Conservation (phyloP, 2,329 filamentous ascomycete genomes). For the Scytalidium sp. region DNA sequence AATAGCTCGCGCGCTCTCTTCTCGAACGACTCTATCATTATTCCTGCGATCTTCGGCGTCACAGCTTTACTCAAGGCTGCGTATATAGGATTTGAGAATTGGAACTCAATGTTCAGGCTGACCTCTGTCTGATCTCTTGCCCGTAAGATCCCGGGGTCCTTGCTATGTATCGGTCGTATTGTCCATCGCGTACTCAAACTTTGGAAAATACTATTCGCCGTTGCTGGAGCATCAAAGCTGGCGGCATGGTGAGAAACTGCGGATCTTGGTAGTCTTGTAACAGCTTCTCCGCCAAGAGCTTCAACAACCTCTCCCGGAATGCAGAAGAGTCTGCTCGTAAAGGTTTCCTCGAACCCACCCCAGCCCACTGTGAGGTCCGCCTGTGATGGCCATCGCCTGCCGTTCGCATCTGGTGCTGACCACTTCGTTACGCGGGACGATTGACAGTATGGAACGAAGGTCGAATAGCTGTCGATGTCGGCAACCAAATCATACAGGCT, state of each 20-base stretch:
- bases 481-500: conserved; percentile 83
- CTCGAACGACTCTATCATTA: conserved; percentile 95
- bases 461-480: conserved; percentile 79
- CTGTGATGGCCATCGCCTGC: conserved; percentile 61
- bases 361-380: conserved; percentile 84
- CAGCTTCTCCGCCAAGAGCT: conserved; percentile 63
- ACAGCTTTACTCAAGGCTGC: conserved; percentile 76
- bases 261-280: conserved; percentile 38
- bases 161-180: conserved; percentile 48
- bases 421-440: conserved; percentile 74
- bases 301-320: conserved; percentile 71
- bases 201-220: conserved; percentile 57
- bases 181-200: conserved; percentile 70
- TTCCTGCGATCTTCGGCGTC: conserved; percentile 76
- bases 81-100: conserved; percentile 88
- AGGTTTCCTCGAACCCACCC: conserved; percentile 78
- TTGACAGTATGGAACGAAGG: conserved; percentile 91
- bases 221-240: conserved; percentile 30
- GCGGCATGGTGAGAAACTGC: conserved; percentile 38
- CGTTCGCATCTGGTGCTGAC: conserved; percentile 50
- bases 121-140: conserved; percentile 64
- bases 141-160: conserved; percentile 37
- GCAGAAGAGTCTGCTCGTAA: conserved; percentile 78
- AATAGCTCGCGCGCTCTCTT: conserved; percentile 64
- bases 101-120: conserved; percentile 71